Base-by-base conservation (phyloP, 2,329 filamentous ascomycete genomes). In the Stagonosporopsis vannaccii region DNA sequence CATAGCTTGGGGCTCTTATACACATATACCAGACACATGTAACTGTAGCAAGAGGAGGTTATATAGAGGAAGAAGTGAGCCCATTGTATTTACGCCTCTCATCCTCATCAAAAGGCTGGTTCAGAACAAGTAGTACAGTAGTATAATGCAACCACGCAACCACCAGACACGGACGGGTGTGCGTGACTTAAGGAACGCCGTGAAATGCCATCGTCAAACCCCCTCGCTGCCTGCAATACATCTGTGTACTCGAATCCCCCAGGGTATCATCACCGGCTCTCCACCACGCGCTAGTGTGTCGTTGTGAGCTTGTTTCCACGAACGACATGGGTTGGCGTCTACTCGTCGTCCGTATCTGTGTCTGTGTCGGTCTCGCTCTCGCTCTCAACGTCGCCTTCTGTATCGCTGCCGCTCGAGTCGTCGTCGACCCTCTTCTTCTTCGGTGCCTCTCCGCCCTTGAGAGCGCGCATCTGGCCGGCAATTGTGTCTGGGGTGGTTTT, bases 381-480 rank as follows among this genome's bases (percentile, higher is more conserved):
- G 13, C 71, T 72, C 47, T 74, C 73, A n/a, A 80, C 82, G 45
- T 85, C 83, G 51, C 93, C 92, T 20, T 87, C 85, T 19, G 84
- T 86, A 62, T 86, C 83, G 69, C 84, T 86, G 54, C 84, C 84
- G 41, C 84, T 81, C 48, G 82, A 84, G n/a, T 85, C 88, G 42
- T 89, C 86, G 5, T 82, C 80, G 2, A 85, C 85, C 73, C 81
- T 81, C 74, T 83, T 85, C 67, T 85, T 84, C 80, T 86, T 87
- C 40, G 80, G 78, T 35, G 75, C 63, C 22, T 76, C 81, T 26
- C 86, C 90, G 12, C 88, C 89, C 81, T 95, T 96, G 59, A 96
- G 85, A 12, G 90, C 89, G 60, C 88, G 88, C 91, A 97, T 95
- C 78, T 96, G 91, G 58, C 92, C 92, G 44, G 92, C 93, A 65